These are phyloP conservation scores for Geranium incanum DNA, from an alignment of 441 rosid genomes.

Conservation along the genomic window DNA sequence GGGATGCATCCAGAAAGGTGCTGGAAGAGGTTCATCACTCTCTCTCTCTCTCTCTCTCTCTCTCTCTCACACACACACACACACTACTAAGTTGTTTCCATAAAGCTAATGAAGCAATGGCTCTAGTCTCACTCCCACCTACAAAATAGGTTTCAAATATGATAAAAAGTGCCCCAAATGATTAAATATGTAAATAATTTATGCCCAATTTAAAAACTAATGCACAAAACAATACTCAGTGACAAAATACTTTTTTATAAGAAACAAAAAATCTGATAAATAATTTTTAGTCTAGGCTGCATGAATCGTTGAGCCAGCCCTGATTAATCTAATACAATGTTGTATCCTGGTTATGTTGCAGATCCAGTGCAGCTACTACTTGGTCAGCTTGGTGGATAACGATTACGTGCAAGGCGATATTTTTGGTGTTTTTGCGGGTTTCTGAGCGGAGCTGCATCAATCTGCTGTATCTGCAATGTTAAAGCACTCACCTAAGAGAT, in stretches of 20 bases:
- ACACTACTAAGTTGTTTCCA: background rate
- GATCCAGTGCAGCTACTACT: conserved; percentile 68
- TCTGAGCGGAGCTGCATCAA: conserved; percentile 28
- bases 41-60: background rate
- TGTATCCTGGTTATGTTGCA: conserved; percentile 28
- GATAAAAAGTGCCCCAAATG: too few species aligned
- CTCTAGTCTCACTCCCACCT: too few species aligned
- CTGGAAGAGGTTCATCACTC: conserved; percentile 55
- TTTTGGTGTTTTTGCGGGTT: conserved; percentile 55
- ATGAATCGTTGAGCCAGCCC: background rate
- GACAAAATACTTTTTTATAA: too few species aligned
- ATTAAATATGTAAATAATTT: too few species aligned
- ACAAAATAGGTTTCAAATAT: too few species aligned
- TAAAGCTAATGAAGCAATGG: too few species aligned
- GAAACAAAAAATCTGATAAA: too few species aligned
- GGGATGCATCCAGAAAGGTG: conserved; percentile 56
- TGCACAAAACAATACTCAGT: too few species aligned
- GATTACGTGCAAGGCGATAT: conserved; percentile 70
- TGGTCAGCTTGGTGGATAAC: conserved; percentile 92
- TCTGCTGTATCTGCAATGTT: conserved; percentile 1
- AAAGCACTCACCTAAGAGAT: background rate
- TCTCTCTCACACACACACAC: background rate
- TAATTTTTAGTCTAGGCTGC: too few species aligned
- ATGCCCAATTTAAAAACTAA: too few species aligned
- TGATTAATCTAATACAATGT: background rate